phyloP scores from a whole-genome alignment of 2,329 filamentous ascomycete genomes.

The Capronia americana region DNA sequence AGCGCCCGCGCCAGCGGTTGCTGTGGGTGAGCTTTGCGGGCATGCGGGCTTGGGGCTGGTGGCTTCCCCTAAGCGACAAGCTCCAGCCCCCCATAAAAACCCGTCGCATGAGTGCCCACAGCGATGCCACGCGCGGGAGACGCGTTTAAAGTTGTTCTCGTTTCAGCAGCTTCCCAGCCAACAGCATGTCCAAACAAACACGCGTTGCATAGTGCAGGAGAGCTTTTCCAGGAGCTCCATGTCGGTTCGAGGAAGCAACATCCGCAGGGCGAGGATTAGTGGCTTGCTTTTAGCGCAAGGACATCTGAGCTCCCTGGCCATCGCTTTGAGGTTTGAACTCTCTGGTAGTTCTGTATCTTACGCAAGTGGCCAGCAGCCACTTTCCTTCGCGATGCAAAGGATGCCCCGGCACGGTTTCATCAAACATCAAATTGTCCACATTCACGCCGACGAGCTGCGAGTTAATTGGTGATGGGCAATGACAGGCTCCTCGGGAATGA shows the following conservation, averaged over 20 bases:
- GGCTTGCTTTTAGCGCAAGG: conserved; percentile 8
- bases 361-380: background rate
- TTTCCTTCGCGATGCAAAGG: background rate
- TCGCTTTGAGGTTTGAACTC: background rate
- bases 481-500: background rate
- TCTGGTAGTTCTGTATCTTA: background rate
- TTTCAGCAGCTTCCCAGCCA: conserved; percentile 8
- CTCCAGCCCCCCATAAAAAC: background rate
- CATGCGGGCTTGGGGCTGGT: conserved; percentile 5
- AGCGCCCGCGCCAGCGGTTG: conserved; percentile 13
- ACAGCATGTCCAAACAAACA: conserved; percentile 9
- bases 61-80: conserved; percentile 9
- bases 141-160: background rate
- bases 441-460: background rate
- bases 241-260: background rate
- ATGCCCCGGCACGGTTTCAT: background rate
- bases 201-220: background rate
- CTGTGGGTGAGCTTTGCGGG: conserved; percentile 11
- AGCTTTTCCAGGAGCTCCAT: background rate
- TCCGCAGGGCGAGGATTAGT: background rate
- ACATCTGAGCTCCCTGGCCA: background rate
- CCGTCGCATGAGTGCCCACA: background rate
- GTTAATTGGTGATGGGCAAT: background rate
- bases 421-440: background rate
- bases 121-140: background rate